These are phyloP conservation scores for Annulohypoxylon maeteangense DNA, from an alignment of 495 filamentous ascomycete species.

Conservation along the genomic window DNA sequence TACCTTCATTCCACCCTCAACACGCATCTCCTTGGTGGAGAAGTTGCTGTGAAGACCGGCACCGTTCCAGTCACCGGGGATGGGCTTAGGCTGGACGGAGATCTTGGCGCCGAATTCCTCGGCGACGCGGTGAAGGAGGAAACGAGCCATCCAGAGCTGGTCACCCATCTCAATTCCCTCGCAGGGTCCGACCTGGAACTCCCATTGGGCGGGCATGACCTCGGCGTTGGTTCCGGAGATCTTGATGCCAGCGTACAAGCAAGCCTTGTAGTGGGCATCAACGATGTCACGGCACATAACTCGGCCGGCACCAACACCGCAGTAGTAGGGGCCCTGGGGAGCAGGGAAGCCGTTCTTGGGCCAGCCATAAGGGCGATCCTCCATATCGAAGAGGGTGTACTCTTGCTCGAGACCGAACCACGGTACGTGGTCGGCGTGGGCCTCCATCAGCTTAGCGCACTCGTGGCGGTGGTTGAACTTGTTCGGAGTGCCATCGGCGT, in stretches of 20 bases:
- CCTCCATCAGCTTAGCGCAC: constrained; percentile 86
- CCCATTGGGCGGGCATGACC: constrained; percentile 99
- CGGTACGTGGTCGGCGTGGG: constrained; percentile 81
- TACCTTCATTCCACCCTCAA: constrained; percentile 91
- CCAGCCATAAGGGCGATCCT: constrained; percentile 94
- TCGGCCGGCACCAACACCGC: constrained; percentile 96
- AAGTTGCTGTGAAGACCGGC: constrained; percentile 96
- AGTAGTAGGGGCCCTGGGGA: constrained; percentile 98
- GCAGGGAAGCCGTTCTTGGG: constrained; percentile 95
- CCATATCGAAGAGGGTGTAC: constrained; percentile 87
- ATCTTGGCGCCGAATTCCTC: constrained; percentile 98
- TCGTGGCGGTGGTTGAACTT: constrained; percentile 98
- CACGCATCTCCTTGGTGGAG: constrained; percentile 85
- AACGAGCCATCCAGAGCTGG: constrained; percentile 96
- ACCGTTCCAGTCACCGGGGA: constrained; percentile 99
- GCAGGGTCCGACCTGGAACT: constrained; percentile 98
- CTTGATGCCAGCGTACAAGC: constrained; percentile 88
- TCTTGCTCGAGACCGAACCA: constrained; percentile 99
- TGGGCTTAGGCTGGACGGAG: constrained; percentile 96
- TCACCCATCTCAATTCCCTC: constrained; percentile 93
- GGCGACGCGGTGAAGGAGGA: constrained; percentile 93
- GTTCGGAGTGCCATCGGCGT: constrained; percentile 95
- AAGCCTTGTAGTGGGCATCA: constrained; percentile 98
- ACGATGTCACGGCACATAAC: constrained; percentile 99
- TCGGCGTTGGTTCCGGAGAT: constrained; percentile 99